Conservation (phyloP, 1,284 basidiomycete species). For the Trichosporon ovoides region DNA sequence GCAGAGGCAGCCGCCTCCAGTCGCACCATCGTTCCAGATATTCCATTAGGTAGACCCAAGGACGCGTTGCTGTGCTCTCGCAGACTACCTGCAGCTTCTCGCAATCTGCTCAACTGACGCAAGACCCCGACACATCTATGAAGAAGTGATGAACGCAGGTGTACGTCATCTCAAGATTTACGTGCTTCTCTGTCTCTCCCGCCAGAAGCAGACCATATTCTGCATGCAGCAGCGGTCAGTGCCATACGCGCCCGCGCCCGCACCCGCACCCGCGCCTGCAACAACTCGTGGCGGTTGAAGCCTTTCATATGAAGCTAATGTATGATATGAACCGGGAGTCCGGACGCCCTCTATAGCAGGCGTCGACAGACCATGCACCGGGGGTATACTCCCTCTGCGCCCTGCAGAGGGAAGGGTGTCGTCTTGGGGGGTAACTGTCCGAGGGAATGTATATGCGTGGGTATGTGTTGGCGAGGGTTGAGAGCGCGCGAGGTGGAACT, state of each 20-base stretch:
- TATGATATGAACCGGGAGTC: conserved; percentile 8
- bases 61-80: too few species aligned
- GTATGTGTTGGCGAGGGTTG: conserved; percentile 17
- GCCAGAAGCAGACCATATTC: too few species aligned
- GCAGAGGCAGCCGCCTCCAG: too few species aligned
- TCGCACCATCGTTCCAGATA: too few species aligned
- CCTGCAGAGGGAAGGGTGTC: background rate
- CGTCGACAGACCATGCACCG: background rate
- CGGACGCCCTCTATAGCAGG: background rate
- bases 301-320: conserved; percentile 21
- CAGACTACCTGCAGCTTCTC: too few species aligned
- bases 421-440: conserved; percentile 16
- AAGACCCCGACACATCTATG: too few species aligned
- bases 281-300: conserved; percentile 24
- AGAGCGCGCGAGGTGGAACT: conserved; percentile 49
- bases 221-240: too few species aligned
- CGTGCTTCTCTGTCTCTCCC: too few species aligned
- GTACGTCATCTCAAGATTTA: too few species aligned
- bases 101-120: too few species aligned
- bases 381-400: conserved; percentile 14
- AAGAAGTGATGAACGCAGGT: too few species aligned
- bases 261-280: background rate
- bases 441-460: conserved; percentile 25
- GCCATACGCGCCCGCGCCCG: background rate
- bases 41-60: too few species aligned